Evolutionary conservation across 2,329 filamentous ascomycete genomes (phyloP), one percentile per base, ranked within the genome.

Genomic region (Botryotinia calthae): DNA sequence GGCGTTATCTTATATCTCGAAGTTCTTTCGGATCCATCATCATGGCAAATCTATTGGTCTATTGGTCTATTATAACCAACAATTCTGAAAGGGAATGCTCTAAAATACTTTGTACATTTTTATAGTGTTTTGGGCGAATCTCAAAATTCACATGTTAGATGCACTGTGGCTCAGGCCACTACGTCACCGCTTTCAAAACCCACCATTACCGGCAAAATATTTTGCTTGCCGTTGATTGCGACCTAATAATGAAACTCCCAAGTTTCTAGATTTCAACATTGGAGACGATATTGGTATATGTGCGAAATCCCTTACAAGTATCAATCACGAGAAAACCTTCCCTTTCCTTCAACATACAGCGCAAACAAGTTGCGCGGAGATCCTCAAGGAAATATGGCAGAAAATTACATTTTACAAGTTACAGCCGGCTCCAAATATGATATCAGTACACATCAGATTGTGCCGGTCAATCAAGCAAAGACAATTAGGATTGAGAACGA

Each of bases 371-470:
- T 31, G 48, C 37, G 48, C 65, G 12, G 37, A 14, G 25, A 28
- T n/a, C 12, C 48, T 37, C 8, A 10, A 48, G 25, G 18, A 46
- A 71, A 16, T 3, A 89, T 89, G 90, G 85, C 89, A 28, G 87
- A 91, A 73, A 91, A 93, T 77, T 97, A 96, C 82, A 87, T 93
- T 68, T 87, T 98, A 75, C 89, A 88, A 76, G 91, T 98, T 72
- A 97, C 94, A 0, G 93, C 93, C 1, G 95, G 95, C 3, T 86
- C 92, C 2, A 85, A 85, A 76, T 97, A 98, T 83, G 89, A 96
- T 80, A 82, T 86, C 48, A 82, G 85, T n/a, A 87, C 87, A n/a
- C 94, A 97, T 78, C 83, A 90, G 74, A 84, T 89, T 42, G 90
- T 98, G 16, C 87, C 88, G 5, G 92, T 98, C 81, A 98, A 98